phyloP scores from a whole-genome alignment of 2,329 filamentous ascomycete genomes.

The Ciborinia camelliae region DNA sequence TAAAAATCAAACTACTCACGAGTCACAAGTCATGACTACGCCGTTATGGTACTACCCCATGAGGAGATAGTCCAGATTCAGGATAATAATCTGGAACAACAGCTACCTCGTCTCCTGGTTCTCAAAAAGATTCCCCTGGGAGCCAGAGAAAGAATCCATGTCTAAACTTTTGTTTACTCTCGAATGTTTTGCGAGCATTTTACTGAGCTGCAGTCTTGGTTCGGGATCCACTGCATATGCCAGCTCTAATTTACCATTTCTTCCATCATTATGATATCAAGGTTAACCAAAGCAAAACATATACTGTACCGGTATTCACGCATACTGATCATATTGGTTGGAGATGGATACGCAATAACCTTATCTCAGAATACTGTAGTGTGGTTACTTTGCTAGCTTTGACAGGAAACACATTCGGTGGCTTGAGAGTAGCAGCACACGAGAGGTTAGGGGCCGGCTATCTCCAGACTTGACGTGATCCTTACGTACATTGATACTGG shows the following conservation, averaged over 20 bases:
- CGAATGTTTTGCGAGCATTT: not conserved
- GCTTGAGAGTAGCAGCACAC: not conserved
- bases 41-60: too few species aligned
- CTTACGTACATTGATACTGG: not conserved
- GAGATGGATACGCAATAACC: not conserved
- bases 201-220: not conserved
- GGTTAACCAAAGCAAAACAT: not conserved
- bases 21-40: too few species aligned
- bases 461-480: not conserved
- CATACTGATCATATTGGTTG: not conserved
- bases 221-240: not conserved
- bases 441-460: slow-evolving; percentile 1
- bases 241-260: not conserved
- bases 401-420: not conserved
- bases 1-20: not conserved
- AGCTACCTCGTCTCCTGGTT: not conserved
- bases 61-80: slow-evolving; percentile 1
- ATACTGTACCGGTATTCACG: not conserved
- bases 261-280: not conserved
- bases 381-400: not conserved
- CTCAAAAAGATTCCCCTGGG: not conserved
- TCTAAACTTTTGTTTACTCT: not conserved
- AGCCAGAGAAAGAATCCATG: not conserved
- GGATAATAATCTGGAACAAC: not conserved
- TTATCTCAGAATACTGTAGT: not conserved